phyloP scores from a whole-genome alignment of 371 early-diverging fungal genomes.

The Apophysomyces sp. region DNA sequence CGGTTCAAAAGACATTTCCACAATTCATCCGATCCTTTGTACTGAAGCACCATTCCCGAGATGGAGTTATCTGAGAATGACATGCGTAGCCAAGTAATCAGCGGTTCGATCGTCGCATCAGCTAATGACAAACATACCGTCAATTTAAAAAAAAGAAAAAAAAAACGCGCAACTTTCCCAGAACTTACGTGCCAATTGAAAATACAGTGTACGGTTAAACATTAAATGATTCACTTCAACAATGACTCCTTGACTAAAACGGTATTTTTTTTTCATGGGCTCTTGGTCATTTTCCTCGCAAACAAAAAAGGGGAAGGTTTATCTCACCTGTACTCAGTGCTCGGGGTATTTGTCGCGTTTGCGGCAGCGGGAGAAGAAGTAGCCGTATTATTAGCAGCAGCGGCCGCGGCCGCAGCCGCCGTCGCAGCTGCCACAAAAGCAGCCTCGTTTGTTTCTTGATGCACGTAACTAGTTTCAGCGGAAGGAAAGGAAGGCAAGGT shows the following conservation, averaged over 20 bases:
- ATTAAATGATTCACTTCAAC: conserved; percentile 47
- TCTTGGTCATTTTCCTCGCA: not conserved
- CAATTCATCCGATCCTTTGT: conserved; percentile 34
- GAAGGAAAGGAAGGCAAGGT: conserved; percentile 7
- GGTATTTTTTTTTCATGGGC: not conserved
- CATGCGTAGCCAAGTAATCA: conserved; percentile 43
- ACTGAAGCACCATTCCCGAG: conserved; percentile 48
- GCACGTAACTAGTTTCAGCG: not conserved
- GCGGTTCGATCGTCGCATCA: conserved; percentile 54
- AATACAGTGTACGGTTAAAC: conserved; percentile 41
- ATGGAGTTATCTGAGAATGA: conserved; percentile 46
- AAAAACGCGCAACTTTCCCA: not conserved
- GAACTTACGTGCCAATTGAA: conserved; percentile 44
- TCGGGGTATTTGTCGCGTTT: not conserved
- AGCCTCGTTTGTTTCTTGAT: conserved; percentile 10
- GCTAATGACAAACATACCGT: too few relatives aligned
- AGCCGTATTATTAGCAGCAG: not conserved
- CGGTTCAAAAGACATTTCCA: conserved; percentile 31
- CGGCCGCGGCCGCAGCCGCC: conserved; percentile 19
- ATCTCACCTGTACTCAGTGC: not conserved
- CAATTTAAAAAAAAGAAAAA: not conserved
- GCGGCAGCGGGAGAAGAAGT: not conserved
- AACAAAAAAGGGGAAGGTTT: not conserved
- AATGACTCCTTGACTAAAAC: conserved; percentile 34
- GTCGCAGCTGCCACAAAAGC: conserved; percentile 19